Evolutionary conservation across 208 protist genomes (phyloP), one percentile per base, ranked within the genome.

Genomic region (Novymonas esmeraldas): DNA sequence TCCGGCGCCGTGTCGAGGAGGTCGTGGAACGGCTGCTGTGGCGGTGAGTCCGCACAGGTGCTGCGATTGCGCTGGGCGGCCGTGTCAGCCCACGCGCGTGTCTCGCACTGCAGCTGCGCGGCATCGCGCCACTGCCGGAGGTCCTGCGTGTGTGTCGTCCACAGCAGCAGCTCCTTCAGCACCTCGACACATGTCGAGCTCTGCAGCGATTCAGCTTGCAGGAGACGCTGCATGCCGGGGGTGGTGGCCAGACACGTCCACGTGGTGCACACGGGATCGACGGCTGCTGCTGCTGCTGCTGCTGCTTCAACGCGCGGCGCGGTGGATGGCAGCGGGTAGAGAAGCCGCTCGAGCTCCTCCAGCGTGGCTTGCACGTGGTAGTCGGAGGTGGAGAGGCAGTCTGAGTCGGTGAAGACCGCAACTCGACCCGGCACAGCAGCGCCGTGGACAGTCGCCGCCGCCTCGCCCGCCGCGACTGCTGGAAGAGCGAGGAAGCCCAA

Each of bases 371-470:
- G 64, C 28, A 74, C 29, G 38, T 71, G 20, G 3, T 13, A 6
- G 34, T 78, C 45, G 0, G 63, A 77, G n/a, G 55, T 41, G 6
- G 75, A 76, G 20, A 92, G 63, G 41, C 82, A 79, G 55, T 78
- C 73, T 1, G 82, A 75, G 60, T 89, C 85, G 0, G 85, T 89
- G 45, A 92, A 82, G 34, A 92, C 57, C 0, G 72, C 76, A 10
- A 89, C 66, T 2, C 65, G 62, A 14, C 76, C 75, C 1, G 50
- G 46, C 14, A n/a, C 36, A 16, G 2, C 10, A 16, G 48, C 14
- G 11, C n/a, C n/a, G n/a, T 16, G 1, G 18, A n/a, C 34, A 0
- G 18, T 26, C 22, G 24, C 3, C 9, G 49, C 26, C 6, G 16
- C 16, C 5, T 18, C 36, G n/a, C 34, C 5, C 20, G n/a, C 16